Base-by-base conservation (phyloP, 331 rosid genomes). In the Dryas integrifolia region DNA sequence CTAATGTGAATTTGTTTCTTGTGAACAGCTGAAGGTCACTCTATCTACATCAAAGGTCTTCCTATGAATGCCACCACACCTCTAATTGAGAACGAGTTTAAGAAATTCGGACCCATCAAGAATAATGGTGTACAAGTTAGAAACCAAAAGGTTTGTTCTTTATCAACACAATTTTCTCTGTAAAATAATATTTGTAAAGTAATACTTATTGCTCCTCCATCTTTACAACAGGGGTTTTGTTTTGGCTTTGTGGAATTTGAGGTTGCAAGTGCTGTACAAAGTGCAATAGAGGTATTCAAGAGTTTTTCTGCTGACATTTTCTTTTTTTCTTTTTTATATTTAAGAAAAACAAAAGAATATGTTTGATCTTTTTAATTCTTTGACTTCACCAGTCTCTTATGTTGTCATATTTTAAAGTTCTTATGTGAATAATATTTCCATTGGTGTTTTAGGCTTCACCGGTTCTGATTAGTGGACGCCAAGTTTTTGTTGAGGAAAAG, bases 181-280 rank as follows among this genome's bases (percentile, higher is more conserved):
- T 45, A 30, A 30, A 30, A 30, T 30, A 30, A 55, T 63, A 49
- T 14, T 63, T 44, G 26, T 38, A 35, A 72, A 5, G 16, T 69
- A 52, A 52, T 63, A 40, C 52, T 69, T 44, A 41, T 39, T 35
- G 7, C 59, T 44, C 50, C 8, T 75, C 45, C 38, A 65, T 66
- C 69, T 13, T 67, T 61, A 72, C 71, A 66, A 46, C 87, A 92
- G 96, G 97, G 97, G 40, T 90, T 92, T 75, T 82, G 82, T 75
- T 92, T 79, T 83, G 98, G 97, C 53, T 92, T 92, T 65, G 97
- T 92, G 85, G 98, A 92, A 79, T 92, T 83, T 69, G 98, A 92
- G 80, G 82, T 35, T 61, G 82, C 88, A 68, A 82, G 83, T 77
- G 80, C 98, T 57, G 88, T 82, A 68, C 96, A 83, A 49, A 73